These are phyloP conservation scores for Cylindrodendrum hubeiense DNA, from an alignment of 2,329 filamentous ascomycete genomes.

Conservation along the genomic window DNA sequence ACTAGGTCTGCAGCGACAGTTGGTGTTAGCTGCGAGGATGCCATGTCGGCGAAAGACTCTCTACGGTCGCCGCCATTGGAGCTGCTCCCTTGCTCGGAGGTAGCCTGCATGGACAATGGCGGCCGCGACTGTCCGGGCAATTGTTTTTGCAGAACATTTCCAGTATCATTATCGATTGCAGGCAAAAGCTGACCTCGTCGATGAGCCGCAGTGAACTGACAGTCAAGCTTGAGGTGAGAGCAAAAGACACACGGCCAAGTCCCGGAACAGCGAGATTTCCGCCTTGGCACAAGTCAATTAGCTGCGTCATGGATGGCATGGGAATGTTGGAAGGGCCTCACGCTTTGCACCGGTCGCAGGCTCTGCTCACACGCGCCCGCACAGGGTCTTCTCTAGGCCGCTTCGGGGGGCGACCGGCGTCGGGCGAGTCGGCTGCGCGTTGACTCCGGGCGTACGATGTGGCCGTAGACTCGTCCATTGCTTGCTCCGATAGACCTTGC, in stretches of 20 bases:
- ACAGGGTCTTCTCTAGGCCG: constrained; percentile 3
- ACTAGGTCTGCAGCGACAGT: not conserved
- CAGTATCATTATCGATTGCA: constrained; percentile 32
- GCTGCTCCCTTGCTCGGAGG: not conserved
- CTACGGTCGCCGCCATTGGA: not conserved
- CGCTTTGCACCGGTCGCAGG: constrained; percentile 44
- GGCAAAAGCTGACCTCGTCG: constrained; percentile 38
- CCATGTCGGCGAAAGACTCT: constrained; percentile 3
- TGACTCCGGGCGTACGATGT: not conserved
- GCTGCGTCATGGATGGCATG: not conserved
- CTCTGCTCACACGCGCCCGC: constrained; percentile 31
- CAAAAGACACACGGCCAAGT: constrained; percentile 40
- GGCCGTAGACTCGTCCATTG: not conserved
- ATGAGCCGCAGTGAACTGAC: constrained; percentile 39
- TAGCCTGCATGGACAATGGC: not conserved
- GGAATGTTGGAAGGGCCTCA: constrained; percentile 4
- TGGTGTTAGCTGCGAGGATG: not conserved
- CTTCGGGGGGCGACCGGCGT: not conserved
- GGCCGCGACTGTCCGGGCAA: not conserved
- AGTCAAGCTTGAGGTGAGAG: constrained; percentile 38
- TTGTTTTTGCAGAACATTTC: not conserved
- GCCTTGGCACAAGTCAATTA: constrained; percentile 19
- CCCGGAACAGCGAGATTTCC: constrained; percentile 43
- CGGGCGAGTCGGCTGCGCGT: not conserved
- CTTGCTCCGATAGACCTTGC: not conserved